Percentiles rank a stretch among this genome's conserved stretches.
These are phyloP conservation scores for maize (Zea mays) DNA, from an alignment of 176 grass and related monocot species.

Conservation along the genomic window DNA sequence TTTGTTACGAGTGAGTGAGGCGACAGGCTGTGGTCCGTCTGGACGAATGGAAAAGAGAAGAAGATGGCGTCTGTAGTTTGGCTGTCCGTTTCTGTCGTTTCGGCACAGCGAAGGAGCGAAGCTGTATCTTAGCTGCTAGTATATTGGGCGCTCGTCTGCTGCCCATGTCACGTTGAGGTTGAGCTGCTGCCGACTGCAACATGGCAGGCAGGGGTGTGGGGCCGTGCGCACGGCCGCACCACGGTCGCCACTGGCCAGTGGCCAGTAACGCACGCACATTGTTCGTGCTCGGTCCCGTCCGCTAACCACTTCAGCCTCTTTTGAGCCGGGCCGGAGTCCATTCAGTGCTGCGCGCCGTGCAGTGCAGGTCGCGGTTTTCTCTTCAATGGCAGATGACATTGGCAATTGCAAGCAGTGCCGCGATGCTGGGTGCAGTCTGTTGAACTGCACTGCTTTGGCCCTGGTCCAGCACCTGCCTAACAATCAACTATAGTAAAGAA, in stretches of 20 bases:
- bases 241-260: background rate
- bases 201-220: background rate
- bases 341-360: background rate
- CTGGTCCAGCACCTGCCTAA: background rate
- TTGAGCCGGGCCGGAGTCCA: background rate
- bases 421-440: background rate
- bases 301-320: conserved; percentile 20
- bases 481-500: background rate
- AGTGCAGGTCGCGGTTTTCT: conserved; percentile 1
- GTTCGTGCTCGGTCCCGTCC: background rate
- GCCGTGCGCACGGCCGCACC: background rate
- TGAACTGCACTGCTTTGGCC: background rate
- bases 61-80: background rate
- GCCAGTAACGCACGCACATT: background rate
- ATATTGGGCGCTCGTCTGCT: background rate
- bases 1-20: conserved; percentile 6
- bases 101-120: conserved; percentile 22
- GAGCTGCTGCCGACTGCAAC: background rate
- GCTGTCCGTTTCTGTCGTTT: conserved; percentile 43
- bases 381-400: background rate
- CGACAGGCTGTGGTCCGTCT: conserved; percentile 32
- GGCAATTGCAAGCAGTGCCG: background rate
- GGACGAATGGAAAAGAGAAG: conserved; percentile 4
- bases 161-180: background rate
- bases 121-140: conserved; percentile 25